Conservation (phyloP, 129 eudicot genomes). For the Tanacetum coccineum region DNA sequence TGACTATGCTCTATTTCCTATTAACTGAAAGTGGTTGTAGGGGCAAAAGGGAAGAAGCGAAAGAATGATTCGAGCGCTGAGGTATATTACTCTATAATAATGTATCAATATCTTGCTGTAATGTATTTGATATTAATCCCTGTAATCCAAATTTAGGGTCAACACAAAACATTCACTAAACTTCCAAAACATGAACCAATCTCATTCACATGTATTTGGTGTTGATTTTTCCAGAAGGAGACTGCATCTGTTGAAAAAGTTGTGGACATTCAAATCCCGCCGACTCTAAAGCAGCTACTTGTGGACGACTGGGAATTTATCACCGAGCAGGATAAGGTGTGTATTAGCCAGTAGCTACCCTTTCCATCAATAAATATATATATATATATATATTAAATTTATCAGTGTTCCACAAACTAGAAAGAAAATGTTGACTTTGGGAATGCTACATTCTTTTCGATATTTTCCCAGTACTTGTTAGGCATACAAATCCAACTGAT, state of each 20-base stretch:
- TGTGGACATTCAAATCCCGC: conserved; percentile 71
- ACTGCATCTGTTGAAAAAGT: conserved; percentile 46
- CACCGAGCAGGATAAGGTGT: conserved; percentile 73
- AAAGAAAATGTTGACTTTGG: background rate
- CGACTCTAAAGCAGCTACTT: conserved; percentile 69
- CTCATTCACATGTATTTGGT: conserved; percentile 14
- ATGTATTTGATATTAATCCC: conserved; percentile 1
- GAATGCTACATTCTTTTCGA: conserved; percentile 9
- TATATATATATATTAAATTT: background rate
- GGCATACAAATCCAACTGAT: too few species aligned
- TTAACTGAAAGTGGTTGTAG: conserved; percentile 35
- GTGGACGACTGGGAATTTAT: conserved; percentile 87
- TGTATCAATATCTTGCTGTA: background rate
- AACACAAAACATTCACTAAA: conserved; percentile 9
- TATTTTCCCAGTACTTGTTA: background rate
- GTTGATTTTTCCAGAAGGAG: conserved; percentile 47
- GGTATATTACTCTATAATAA: conserved; percentile 38
- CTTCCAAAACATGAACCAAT: conserved; percentile 1
- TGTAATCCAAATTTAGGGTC: conserved; percentile 7
- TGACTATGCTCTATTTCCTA: background rate
- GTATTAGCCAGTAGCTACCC: conserved; percentile 4
- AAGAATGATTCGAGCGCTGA: conserved; percentile 67
- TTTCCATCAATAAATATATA: background rate
- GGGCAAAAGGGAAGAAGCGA: conserved; percentile 77
- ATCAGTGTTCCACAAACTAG: background rate